Evolutionary conservation across 495 filamentous ascomycete genomes (phyloP), one percentile per base, ranked within the genome.

Genomic region (Aspergillus panamensis): DNA sequence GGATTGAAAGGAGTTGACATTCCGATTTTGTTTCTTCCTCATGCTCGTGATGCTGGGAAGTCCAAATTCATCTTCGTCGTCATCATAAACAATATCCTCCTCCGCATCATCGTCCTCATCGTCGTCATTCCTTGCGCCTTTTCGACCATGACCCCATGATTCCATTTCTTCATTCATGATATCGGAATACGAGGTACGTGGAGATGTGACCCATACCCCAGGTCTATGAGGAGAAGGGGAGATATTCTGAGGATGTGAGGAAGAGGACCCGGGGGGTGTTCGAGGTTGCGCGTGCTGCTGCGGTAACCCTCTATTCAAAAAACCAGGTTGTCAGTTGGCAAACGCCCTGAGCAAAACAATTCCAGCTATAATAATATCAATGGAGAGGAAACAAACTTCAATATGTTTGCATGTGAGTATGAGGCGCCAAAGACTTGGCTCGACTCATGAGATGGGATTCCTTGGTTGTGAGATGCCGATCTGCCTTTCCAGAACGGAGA

Each of bases 1-100:
- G 10, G 64, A 52, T 62, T 78, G 78, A n/a, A 66, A 66, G 35
- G 72, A 58, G 17, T 73, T 76, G 55, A 77, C 70, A 48, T 76
- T 79, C 58, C 80, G 80, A 59, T 75, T 77, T 42, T 81, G 80
- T 64, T 88, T 88, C 60, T 87, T 77, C 60, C 90, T 83, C 88
- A 92, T 92, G 65, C 87, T 96, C 14, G 90, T 84, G 62, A 97
- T 81, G 64, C 91, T 96, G 12, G 92, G 92, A 30, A 97, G 80
- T 8, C 92, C 92, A 70, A 97, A 97, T 64, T 97, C 92, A 72
- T 97, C 92, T 61, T 93, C 92, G 63, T 95, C 92, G 59, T 91
- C 88, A 62, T 89, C 89, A 67, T 88, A 91, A 44, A 82, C 82
- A 71, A 90, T 84, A 48, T 87, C 84, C 43, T 90, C 82, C 39